phyloP scores from a whole-genome alignment of 2,329 filamentous ascomycete species.

The Myriosclerotinia duriaeana region DNA sequence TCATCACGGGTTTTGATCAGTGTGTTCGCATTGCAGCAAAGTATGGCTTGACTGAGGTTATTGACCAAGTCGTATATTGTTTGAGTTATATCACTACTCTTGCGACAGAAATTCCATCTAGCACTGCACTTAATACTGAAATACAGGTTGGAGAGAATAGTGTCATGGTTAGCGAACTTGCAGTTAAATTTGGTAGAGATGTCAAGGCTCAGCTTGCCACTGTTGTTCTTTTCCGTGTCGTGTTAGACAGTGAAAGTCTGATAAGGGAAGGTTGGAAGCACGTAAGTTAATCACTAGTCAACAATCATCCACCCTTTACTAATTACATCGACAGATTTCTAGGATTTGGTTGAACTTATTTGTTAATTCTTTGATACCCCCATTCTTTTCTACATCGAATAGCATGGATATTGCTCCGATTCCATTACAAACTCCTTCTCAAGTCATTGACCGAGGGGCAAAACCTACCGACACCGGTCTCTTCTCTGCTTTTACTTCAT shows the following conservation, averaged over 20 bases:
- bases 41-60: conserved; percentile 77
- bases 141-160: conserved; percentile 88
- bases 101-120: conserved; percentile 71
- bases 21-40: conserved; percentile 89
- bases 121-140: conserved; percentile 89
- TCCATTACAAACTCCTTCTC: conserved; percentile 84
- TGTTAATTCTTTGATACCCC: conserved; percentile 86
- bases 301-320: conserved; percentile 42
- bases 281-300: conserved; percentile 50
- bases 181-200: conserved; percentile 91
- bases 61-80: conserved; percentile 91
- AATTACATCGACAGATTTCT: conserved; percentile 59
- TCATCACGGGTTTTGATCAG: conserved; percentile 93
- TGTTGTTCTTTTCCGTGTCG: conserved; percentile 89
- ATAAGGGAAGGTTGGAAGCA: conserved; percentile 77
- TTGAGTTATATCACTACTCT: conserved; percentile 88
- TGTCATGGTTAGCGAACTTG: conserved; percentile 98
- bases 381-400: conserved; percentile 59
- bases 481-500: conserved; percentile 91
- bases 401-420: conserved; percentile 75
- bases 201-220: conserved; percentile 92
- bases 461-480: conserved; percentile 78
- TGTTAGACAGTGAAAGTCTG: conserved; percentile 78
- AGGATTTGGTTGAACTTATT: conserved; percentile 95
- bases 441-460: conserved; percentile 84